Evolutionary conservation across 1,284 basidiomycete species (phyloP).

Genomic region (Malassezia vespertilionis): DNA sequence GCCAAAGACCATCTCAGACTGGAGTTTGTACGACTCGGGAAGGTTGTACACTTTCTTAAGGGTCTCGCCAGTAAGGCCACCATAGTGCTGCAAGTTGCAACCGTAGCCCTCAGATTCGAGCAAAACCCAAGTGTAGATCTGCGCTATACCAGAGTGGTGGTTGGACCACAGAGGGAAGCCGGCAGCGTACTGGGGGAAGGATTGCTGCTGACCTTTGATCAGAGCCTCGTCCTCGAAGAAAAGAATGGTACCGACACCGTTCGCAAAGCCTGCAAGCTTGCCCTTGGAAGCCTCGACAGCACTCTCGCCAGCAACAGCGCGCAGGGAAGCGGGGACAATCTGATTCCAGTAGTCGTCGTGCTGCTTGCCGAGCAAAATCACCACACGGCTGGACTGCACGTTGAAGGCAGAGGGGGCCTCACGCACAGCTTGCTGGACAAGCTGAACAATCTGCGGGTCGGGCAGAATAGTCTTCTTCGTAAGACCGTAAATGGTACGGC

Average conservation of each 20-base stretch:
- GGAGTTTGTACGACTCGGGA: slow-evolving; percentile 48
- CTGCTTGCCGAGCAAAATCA: slow-evolving; percentile 50
- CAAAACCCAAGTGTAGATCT: slow-evolving; percentile 50
- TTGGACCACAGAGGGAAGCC: slow-evolving; percentile 46
- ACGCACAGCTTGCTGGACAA: slow-evolving; percentile 50
- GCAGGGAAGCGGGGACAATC: slow-evolving; percentile 38
- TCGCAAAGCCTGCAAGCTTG: slow-evolving; percentile 46
- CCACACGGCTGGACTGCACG: slow-evolving; percentile 50
- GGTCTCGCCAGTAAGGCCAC: slow-evolving; percentile 24
- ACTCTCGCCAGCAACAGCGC: slow-evolving; percentile 25
- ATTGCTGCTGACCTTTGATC: slow-evolving; percentile 42
- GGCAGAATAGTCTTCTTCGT: slow-evolving; percentile 47
- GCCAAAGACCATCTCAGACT: slow-evolving; percentile 52
- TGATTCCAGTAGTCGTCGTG: slow-evolving; percentile 50
- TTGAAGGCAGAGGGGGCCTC: slow-evolving; percentile 50
- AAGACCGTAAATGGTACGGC: slow-evolving; percentile 50
- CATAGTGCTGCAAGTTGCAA: slow-evolving; percentile 49
- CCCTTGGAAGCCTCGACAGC: slow-evolving; percentile 20
- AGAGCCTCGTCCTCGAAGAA: slow-evolving; percentile 46
- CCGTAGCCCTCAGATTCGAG: slow-evolving; percentile 51
- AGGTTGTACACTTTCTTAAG: slow-evolving; percentile 46
- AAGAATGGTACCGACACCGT: slow-evolving; percentile 51
- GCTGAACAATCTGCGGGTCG: slow-evolving; percentile 46
- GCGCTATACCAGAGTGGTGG: slow-evolving; percentile 45
- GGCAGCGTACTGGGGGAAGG: slow-evolving; percentile 48